phyloP scores from a whole-genome alignment of 257 asterid species.

The Nicotiana tabacum region DNA sequence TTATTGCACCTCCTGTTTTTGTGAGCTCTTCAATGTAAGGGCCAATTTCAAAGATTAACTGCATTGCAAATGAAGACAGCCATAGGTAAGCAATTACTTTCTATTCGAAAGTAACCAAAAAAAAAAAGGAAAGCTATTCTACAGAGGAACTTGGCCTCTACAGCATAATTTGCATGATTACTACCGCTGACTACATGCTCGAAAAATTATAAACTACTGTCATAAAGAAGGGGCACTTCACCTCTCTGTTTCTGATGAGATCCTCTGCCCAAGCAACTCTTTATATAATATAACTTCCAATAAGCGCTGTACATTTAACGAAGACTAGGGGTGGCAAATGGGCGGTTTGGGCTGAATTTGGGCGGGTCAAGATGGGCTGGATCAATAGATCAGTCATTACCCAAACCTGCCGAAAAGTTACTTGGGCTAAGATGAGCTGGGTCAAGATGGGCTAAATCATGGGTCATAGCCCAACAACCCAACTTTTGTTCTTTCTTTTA shows the following conservation, averaged over 20 bases:
- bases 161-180: neutral
- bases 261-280: neutral
- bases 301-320: neutral
- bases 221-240: neutral
- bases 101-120: neutral
- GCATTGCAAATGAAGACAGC: conserved; percentile 13
- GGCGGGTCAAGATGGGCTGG: no score
- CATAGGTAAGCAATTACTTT: neutral
- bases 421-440: no score
- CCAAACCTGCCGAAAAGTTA: no score
- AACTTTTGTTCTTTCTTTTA: no score
- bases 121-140: neutral
- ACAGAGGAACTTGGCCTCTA: neutral
- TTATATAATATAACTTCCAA: neutral
- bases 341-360: no score
- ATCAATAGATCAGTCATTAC: no score
- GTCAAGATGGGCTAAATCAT: no score
- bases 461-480: no score
- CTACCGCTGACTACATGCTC: neutral
- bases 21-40: conserved; percentile 91
- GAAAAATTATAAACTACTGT: neutral
- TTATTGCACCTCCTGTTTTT: conserved; percentile 84
- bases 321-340: neutral
- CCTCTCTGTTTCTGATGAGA: neutral
- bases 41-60: conserved; percentile 86